A percentile compares a stretch with the other conserved stretches of the same genome.
Conservation (phyloP, 2,329 filamentous ascomycete species). For the Orbilia ellipsospora region DNA sequence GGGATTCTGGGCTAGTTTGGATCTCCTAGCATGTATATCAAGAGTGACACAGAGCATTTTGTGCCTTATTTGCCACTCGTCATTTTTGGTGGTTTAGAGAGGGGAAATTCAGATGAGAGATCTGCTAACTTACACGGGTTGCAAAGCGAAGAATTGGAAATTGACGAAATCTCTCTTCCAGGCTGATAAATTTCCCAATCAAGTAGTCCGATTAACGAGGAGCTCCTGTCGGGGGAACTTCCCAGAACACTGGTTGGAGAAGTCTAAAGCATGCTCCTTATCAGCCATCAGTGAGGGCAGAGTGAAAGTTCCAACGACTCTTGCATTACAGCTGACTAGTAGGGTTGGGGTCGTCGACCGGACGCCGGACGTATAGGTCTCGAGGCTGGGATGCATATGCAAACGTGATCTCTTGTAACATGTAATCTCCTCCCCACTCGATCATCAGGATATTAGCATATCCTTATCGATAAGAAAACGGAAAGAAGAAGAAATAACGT, state of each 20-base stretch:
- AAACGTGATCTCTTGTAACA: too few species aligned
- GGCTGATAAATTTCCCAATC: constrained; percentile 14
- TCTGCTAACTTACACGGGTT: too few species aligned
- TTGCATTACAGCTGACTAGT: not conserved
- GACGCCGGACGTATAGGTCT: not conserved
- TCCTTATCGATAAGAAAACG: constrained; percentile 49
- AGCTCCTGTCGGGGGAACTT: constrained; percentile 11
- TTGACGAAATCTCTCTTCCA: not conserved
- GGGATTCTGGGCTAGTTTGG: not conserved
- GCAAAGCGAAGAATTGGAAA: not conserved
- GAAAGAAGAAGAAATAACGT: constrained; percentile 28
- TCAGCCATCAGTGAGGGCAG: not conserved
- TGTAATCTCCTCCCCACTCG: too few species aligned
- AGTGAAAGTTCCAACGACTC: not conserved
- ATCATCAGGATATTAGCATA: not conserved
- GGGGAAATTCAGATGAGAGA: too few species aligned
- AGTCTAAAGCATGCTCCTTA: not conserved
- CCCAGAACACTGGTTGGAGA: not conserved
- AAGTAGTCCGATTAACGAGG: not conserved
- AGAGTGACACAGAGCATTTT: too few species aligned
- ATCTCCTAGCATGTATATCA: not conserved
- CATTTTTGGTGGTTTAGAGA: too few species aligned
- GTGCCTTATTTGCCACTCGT: too few species aligned
- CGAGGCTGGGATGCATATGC: not conserved
- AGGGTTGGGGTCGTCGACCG: not conserved